phyloP scores from a whole-genome alignment of 352 stramenopile species.

The Phytopythium sindhum region DNA sequence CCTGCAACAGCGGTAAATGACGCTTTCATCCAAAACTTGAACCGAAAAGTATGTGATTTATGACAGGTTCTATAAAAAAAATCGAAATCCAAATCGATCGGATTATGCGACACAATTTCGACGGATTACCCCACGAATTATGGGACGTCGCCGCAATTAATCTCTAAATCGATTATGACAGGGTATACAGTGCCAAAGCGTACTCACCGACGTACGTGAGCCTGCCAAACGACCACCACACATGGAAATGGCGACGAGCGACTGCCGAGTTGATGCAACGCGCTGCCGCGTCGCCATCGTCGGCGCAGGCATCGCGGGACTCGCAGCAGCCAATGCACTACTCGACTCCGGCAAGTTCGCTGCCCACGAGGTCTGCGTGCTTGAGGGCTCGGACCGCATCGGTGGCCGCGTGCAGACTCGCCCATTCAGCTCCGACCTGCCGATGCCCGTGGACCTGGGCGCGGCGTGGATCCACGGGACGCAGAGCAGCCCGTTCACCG shows the following conservation, averaged over 20 bases:
- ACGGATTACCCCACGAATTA: neutral
- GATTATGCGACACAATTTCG: neutral
- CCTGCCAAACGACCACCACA: neutral
- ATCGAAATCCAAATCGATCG: neutral
- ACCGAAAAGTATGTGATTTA: neutral
- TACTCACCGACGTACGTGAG: neutral
- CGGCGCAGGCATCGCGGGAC: constrained; percentile 45
- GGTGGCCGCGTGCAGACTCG: constrained; percentile 54
- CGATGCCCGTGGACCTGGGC: constrained; percentile 51
- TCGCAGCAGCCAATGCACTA: constrained; percentile 44
- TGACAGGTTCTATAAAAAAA: neutral
- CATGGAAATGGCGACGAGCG: neutral
- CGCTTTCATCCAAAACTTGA: no score
- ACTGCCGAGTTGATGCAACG: neutral
- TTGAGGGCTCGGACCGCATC: constrained; percentile 47
- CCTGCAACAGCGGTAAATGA: neutral
- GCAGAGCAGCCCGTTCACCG: constrained; percentile 38
- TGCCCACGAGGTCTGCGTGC: constrained; percentile 31
- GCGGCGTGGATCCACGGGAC: constrained; percentile 64
- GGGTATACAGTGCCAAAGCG: neutral
- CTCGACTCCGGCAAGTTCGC: constrained; percentile 30
- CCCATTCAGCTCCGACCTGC: constrained; percentile 36
- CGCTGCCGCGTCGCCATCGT: constrained; percentile 42
- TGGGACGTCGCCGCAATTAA: neutral
- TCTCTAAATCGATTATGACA: neutral